Conservation (phyloP, 352 stramenopile genomes). For the Phytophthora cactorum region DNA sequence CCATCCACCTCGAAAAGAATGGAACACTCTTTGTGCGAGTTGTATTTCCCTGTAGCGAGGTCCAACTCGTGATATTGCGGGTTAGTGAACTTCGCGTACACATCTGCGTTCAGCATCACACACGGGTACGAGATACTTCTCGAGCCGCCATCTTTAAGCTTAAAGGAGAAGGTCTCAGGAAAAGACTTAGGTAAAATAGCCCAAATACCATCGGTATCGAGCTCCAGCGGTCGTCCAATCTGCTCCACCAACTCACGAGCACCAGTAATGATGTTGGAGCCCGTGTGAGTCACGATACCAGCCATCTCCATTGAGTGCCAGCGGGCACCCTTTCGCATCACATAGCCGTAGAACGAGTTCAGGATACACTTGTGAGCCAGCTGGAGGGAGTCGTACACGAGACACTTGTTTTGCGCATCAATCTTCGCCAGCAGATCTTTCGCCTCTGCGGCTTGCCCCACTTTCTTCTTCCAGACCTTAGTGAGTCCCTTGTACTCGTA, state of each 20-base stretch:
- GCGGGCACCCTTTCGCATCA: constrained; percentile 99
- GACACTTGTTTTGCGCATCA: constrained; percentile 86
- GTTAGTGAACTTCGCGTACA: constrained; percentile 99
- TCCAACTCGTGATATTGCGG: constrained; percentile 92
- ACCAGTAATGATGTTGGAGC: constrained; percentile 98
- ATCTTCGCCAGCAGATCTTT: constrained; percentile 88
- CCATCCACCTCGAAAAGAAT: constrained; percentile 99
- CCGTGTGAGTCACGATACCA: constrained; percentile 99
- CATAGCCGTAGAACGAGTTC: constrained; percentile 99
- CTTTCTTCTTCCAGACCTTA: constrained; percentile 94
- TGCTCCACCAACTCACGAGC: constrained; percentile 93
- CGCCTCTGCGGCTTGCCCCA: constrained; percentile 74
- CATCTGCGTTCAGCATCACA: constrained; percentile 99
- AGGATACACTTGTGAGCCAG: constrained; percentile 99
- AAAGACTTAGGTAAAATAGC: constrained; percentile 98
- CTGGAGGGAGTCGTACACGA: constrained; percentile 99
- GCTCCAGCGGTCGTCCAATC: constrained; percentile 97
- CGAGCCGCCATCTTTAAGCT: constrained; percentile 60
- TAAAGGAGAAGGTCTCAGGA: constrained; percentile 97
- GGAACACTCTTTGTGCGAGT: constrained; percentile 95
- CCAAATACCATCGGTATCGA: constrained; percentile 99
- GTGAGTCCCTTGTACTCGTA: constrained; percentile 99
- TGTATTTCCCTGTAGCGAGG: constrained; percentile 82
- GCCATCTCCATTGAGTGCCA: constrained; percentile 99
- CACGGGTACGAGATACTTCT: constrained; percentile 98